A percentile compares a stretch with the other conserved stretches of the same genome.
Evolutionary conservation across 306 rosid genomes (phyloP).

Genomic region (Cucurbita pepo): DNA sequence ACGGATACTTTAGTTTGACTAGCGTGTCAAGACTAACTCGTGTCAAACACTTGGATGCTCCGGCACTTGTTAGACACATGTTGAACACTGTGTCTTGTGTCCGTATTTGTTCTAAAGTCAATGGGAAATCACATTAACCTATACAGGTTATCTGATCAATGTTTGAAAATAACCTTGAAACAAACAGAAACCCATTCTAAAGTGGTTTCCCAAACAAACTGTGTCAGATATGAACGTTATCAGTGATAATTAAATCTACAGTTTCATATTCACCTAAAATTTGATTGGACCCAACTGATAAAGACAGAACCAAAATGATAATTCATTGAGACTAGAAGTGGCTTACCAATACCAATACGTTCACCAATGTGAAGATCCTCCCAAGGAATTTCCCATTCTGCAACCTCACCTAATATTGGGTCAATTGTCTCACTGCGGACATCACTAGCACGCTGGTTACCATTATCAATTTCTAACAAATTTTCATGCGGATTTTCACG

Average conservation of each 20-base stretch:
- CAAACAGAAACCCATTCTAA: background rate
- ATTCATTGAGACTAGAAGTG: background rate
- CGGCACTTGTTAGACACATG: no score
- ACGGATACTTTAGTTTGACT: no score
- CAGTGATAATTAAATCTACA: background rate
- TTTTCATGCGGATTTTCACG: conserved; percentile 26
- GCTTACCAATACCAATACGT: conserved; percentile 99
- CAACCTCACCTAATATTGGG: conserved; percentile 49
- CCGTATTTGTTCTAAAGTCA: background rate
- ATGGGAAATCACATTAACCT: background rate
- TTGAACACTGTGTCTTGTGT: no score
- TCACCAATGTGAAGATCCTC: conserved; percentile 93
- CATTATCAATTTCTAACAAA: conserved; percentile 17
- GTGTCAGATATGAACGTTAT: background rate
- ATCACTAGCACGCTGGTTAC: conserved; percentile 19
- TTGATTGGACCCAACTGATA: background rate
- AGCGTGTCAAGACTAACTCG: no score
- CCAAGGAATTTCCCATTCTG: conserved; percentile 93
- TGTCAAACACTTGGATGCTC: no score
- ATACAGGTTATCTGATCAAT: background rate
- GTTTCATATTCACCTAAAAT: background rate
- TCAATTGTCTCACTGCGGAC: conserved; percentile 29
- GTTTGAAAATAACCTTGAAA: background rate
- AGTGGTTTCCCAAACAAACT: background rate
- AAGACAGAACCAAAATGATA: background rate